These are phyloP conservation scores for Nitzschia sp. DNA, from an alignment of 108 stramenopile species.

Conservation along the genomic window DNA sequence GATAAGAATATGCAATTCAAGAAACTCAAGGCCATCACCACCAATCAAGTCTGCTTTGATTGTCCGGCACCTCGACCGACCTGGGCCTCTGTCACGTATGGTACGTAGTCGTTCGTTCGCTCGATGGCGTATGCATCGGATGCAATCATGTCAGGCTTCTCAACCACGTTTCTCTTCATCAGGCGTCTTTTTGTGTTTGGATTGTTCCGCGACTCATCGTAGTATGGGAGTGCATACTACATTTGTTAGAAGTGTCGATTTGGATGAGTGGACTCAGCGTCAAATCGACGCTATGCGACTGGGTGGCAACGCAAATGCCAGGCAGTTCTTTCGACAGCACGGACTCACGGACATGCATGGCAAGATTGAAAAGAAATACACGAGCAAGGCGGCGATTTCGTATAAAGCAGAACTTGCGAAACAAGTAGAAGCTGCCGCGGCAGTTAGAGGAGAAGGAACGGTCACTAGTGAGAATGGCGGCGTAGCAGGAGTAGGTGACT, in stretches of 20 bases:
- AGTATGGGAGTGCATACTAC: conserved; percentile 90
- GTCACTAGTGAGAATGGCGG: not conserved
- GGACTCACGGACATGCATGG: conserved; percentile 79
- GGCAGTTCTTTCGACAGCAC: conserved; percentile 81
- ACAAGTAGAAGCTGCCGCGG: conserved; percentile 58
- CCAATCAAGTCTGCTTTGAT: conserved; percentile 91
- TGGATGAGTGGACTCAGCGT: conserved; percentile 94
- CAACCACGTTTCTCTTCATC: not conserved
- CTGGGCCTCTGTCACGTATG: conserved; percentile 94
- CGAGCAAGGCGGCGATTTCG: conserved; percentile 69
- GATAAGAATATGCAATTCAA: conserved; percentile 86
- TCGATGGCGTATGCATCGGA: not conserved
- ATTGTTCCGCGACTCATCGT: conserved; percentile 91
- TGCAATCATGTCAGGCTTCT: not conserved
- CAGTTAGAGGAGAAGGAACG: conserved; percentile 64
- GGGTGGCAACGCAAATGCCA: conserved; percentile 87
- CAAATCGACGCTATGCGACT: conserved; percentile 92
- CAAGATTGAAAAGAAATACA: conserved; percentile 90
- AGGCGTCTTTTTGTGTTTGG: conserved; percentile 92
- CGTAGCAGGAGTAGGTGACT: conserved; percentile 23
- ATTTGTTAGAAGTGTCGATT: conserved; percentile 87
- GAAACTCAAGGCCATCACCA: conserved; percentile 76
- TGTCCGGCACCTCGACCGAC: conserved; percentile 92
- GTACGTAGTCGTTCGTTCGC: conserved; percentile 50
- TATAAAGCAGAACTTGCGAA: conserved; percentile 79